These are phyloP conservation scores for Neurospora crassa DNA, from an alignment of 2,329 filamentous ascomycete genomes.

Conservation along the genomic window DNA sequence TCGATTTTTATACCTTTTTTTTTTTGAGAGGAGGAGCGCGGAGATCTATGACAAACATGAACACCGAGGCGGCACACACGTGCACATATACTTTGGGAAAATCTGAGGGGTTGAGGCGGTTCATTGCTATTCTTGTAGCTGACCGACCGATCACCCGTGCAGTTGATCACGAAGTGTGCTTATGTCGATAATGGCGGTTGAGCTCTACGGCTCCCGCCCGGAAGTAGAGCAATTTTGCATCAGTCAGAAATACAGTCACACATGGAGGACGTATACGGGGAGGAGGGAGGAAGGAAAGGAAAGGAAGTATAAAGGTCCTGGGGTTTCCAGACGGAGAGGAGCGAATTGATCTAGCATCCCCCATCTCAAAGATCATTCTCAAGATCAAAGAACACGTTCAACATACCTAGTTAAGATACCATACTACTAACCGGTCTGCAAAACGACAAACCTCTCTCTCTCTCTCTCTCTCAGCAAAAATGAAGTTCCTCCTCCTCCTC, in stretches of 20 bases:
- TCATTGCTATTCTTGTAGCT: not conserved
- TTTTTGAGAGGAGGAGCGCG: not conserved
- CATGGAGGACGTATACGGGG: not conserved
- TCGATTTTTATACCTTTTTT: not conserved
- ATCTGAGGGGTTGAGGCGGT: not conserved
- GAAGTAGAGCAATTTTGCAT: not conserved
- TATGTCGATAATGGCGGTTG: not conserved
- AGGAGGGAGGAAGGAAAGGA: too few relatives aligned
- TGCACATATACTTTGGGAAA: not conserved
- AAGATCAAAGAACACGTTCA: not conserved
- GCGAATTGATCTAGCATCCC: not conserved
- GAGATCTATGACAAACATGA: not conserved
- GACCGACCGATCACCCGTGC: not conserved
- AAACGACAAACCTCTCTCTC: not conserved
- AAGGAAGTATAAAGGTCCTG: not conserved
- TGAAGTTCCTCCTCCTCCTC: conserved; percentile 9
- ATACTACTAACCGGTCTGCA: not conserved
- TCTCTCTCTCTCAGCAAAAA: not conserved
- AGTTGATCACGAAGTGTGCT: not conserved
- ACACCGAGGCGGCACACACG: not conserved
- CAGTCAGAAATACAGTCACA: not conserved
- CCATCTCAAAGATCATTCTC: not conserved
- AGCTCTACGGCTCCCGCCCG: not conserved
- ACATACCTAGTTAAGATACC: too few relatives aligned
- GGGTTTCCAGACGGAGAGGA: not conserved